Conservation (phyloP, 2,329 filamentous ascomycete species). For the Botrytis squamosa region DNA sequence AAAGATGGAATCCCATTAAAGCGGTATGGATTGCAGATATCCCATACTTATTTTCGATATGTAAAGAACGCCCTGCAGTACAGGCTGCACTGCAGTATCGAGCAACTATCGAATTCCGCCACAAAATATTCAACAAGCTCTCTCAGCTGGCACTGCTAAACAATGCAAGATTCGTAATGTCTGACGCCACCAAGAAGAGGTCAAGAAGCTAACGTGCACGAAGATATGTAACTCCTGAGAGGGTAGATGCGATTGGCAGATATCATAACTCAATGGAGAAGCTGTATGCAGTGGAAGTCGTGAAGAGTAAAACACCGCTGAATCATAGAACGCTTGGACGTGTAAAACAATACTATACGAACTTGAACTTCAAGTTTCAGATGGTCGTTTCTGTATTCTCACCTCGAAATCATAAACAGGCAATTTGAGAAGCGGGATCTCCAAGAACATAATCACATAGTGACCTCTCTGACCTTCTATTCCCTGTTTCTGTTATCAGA, state of each 20-base stretch:
- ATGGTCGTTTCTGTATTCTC: background rate
- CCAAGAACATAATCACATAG: background rate
- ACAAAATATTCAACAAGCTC: background rate
- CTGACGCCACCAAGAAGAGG: background rate
- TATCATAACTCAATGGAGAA: background rate
- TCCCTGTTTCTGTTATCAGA: background rate
- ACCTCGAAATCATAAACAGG: background rate
- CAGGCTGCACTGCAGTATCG: background rate
- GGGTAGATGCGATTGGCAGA: background rate
- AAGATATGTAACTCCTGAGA: background rate
- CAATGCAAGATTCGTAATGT: background rate
- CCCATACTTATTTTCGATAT: background rate
- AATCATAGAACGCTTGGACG: background rate
- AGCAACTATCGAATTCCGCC: background rate
- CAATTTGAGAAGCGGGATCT: background rate
- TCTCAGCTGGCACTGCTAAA: background rate
- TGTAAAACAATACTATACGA: background rate
- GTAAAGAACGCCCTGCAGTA: background rate
- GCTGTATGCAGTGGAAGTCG: background rate
- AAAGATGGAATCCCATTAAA: background rate
- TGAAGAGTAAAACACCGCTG: background rate
- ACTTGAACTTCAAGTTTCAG: background rate
- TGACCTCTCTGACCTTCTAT: background rate
- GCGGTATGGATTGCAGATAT: background rate
- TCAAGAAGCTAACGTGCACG: background rate